Base-by-base conservation (phyloP, 306 rosid genomes). In the Vigna unguiculata region DNA sequence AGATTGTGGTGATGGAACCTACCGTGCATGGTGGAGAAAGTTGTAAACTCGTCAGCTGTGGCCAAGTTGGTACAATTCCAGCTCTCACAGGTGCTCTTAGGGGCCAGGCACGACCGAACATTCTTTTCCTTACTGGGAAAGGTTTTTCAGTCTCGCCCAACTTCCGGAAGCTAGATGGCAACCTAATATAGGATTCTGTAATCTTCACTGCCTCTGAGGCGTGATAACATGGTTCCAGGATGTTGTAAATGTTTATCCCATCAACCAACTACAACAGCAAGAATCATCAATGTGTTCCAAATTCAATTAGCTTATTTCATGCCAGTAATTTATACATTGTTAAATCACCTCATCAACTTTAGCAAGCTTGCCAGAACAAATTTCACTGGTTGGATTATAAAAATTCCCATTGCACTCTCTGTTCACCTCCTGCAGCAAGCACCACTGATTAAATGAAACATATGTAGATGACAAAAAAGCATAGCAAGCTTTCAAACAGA, bases 41-140 rank as follows among this genome's bases (percentile, higher is more conserved):
- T 34, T 32, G 48, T 1, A 65, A 52, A 32, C 75, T 69, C 71
- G 71, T 71, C 46, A 94, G 85, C 53, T 94, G 85, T 0, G 98
- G 93, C 98, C 98, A 94, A 48, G 93, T 89, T 60, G 93, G 98
- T 65, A 94, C 96, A 69, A 78, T 64, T 60, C 98, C 98, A 48
- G 79, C 89, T 84, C 93, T 90, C 11, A 94, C 98, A 71, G 93
- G 91, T 78, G 98, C 98, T 83, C 96, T 81, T 61, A 88, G 82
- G 24, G 98, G 98, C 98, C 98, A 95, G 54, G 98, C 96, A 14
- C 97, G 98, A 57, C 98, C 98, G 19, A 92, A 95, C 88, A 95
- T 92, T 79, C 98, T 89, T 49, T 85, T 92, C 74, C 98, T 92
- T 69, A 95, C 98, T 8, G 90, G 88, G 71, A 88, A 87, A 66